Evolutionary conservation across 2,329 filamentous ascomycete genomes (phyloP), one percentile per base, ranked within the genome.

Genomic region (Amesomyces nigricolor): DNA sequence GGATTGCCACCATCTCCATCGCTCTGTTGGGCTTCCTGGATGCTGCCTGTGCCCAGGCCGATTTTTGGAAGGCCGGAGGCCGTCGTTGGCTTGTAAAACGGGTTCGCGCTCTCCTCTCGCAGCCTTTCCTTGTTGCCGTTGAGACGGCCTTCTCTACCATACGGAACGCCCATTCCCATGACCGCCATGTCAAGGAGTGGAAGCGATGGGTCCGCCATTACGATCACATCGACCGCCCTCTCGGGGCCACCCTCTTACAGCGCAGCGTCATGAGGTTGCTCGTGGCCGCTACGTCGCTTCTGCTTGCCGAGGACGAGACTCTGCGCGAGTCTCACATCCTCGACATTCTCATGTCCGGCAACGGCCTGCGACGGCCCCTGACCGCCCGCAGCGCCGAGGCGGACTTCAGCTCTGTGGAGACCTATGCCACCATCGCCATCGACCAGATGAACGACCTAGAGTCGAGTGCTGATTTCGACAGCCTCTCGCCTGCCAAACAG

Each of bases 91-190:
- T 97, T 46, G 81, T 96, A 14, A 81, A 87, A 58, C 80, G 83
- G 47, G 72, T 96, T 35, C 85, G 85, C 51, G 76, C 79, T 32
- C 79, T 96, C 16, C 75, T 99, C 11, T 92, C 90, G 0, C 91
- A 96, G 65, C 78, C 83, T 6, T 96, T 95, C 67, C 78, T 96
- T 61, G 82, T 95, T 11, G 85, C 88, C 2, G 82, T 97, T 38
- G 94, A 97, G 72, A 90, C 89, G 0, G 88, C 91, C 8, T 86
- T 96, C 56, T 96, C 92, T 8, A 91, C 89, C 8, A 88, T 97
- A 61, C 87, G 92, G 53, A 95, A 95, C 70, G 81, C 86, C 2
- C 84, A 83, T 61, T 79, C 79, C 29, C 74, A 83, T 22, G 85
- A 88, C 59, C 78, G 79, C 47, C 74, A 80, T 29, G 75, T 89